Evolutionary conservation across 108 stramenopile genomes (phyloP).

Genomic region (Cyclotella sp.): DNA sequence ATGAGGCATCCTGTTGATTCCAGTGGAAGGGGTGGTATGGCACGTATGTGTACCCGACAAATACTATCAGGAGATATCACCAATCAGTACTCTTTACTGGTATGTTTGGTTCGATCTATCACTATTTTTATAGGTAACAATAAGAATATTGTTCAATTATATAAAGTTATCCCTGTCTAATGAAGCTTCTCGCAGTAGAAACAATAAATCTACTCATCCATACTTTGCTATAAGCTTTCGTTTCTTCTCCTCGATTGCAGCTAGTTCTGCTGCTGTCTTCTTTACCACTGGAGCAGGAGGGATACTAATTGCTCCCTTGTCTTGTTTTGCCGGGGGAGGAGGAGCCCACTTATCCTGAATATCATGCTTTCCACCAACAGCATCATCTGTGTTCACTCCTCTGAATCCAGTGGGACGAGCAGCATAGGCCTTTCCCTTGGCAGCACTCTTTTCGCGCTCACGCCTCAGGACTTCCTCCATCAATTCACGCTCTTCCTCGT

Average conservation of each 20-base stretch:
- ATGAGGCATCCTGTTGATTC: too few species aligned
- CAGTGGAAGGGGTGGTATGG: too few species aligned
- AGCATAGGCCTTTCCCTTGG: conserved; percentile 58
- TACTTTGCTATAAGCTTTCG: conserved; percentile 81
- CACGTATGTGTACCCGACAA: too few species aligned
- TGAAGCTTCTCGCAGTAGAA: background rate
- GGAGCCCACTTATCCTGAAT: conserved; percentile 19
- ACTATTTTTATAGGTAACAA: too few species aligned
- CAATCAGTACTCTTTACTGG: too few species aligned
- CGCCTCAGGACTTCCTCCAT: conserved; percentile 78
- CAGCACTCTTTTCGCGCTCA: conserved; percentile 70
- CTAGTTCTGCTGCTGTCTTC: conserved; percentile 77
- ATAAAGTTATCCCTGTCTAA: too few species aligned
- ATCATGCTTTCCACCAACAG: conserved; percentile 15
- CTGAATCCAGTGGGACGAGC: conserved; percentile 53
- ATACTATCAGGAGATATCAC: too few species aligned
- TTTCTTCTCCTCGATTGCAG: conserved; percentile 82
- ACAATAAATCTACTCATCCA: conserved; percentile 48
- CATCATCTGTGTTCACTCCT: conserved; percentile 46
- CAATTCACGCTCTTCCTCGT: conserved; percentile 55
- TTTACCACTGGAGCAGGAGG: conserved; percentile 33
- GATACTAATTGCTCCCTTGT: conserved; percentile 9
- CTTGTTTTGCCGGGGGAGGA: conserved; percentile 13
- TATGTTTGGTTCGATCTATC: too few species aligned
- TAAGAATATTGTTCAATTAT: too few species aligned